Base-by-base conservation (phyloP, 2,329 filamentous ascomycete genomes). In the Alternaria sp. region DNA sequence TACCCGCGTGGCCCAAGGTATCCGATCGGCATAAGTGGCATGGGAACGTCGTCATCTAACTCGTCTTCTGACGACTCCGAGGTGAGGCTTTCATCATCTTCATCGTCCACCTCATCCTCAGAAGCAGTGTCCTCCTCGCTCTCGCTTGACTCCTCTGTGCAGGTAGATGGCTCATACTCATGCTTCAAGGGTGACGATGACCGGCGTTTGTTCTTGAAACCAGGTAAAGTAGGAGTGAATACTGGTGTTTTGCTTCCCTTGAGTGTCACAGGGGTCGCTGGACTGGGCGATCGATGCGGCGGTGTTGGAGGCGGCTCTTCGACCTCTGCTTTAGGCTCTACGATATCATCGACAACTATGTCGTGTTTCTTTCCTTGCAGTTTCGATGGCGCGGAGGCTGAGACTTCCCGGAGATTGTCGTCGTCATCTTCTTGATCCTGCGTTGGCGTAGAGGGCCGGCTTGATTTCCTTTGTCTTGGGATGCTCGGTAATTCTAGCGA, bases 131-230 rank as follows among this genome's bases (percentile, higher is more conserved):
- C 86, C 46, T 84, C 82, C 51, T 88, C 86, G 49, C 86, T 89
- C 58, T 88, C 85, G 2, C 83, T 86, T 9, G 85, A 86, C 7
- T 88, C 88, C 45, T 88, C 87, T 0, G 89, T 90, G 49, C 87
- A 88, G 7, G 88, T 89, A 15, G 96, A 98, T 13, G 95, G 95
- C 66, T 94, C 90, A 73, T 97, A 99, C 81, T 99, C 95, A 76
- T 98, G 95, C 82, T 99, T 99, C 54, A 99, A 84, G 0, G 96
- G 96, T 1, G 96, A 99, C 0, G 96, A 98, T 1, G 89, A 91
- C 17, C 93, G 89, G 47, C 94, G 88, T 74, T 90, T 78, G 78
- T 85, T 67, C 77, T 78, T 69, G 71, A 79, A 72, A 76, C 81
- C 76, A 66, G 82, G 73, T 59, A 80, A 70, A 70, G 79, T 71